A percentile compares a stretch with the other conserved stretches of the same genome.
These are phyloP conservation scores for Bacidia rubella DNA, from an alignment of 495 filamentous ascomycete genomes.

Conservation along the genomic window DNA sequence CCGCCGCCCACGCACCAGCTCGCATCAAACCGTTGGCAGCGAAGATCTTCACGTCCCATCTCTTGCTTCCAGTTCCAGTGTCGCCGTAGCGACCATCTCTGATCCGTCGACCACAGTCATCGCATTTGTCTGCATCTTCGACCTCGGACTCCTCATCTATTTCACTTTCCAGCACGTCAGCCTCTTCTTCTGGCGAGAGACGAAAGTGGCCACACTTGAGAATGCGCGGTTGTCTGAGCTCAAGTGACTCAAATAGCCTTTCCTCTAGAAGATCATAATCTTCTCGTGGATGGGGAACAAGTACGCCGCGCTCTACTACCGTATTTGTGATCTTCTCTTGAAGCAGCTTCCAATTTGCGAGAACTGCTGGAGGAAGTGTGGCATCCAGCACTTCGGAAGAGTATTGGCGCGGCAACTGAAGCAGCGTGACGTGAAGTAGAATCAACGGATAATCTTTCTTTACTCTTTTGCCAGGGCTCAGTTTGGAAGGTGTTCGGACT, in stretches of 20 bases:
- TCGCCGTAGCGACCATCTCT: constrained; percentile 18
- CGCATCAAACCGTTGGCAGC: constrained; percentile 90
- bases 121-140: constrained; percentile 31
- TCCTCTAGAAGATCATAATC: constrained; percentile 90
- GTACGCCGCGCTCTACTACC: constrained; percentile 67
- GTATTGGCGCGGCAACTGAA: constrained; percentile 59
- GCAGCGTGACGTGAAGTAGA: constrained; percentile 72
- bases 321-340: constrained; percentile 65
- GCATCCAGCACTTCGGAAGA: constrained; percentile 46
- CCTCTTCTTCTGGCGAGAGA: constrained; percentile 28
- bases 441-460: constrained; percentile 67
- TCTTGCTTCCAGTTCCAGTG: constrained; percentile 27
- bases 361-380: constrained; percentile 43
- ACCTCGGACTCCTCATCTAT: constrained; percentile 27
- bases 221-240: constrained; percentile 57
- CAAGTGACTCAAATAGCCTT: constrained; percentile 73
- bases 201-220: constrained; percentile 66
- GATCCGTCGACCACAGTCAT: constrained; percentile 20
- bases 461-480: constrained; percentile 24
- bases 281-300: constrained; percentile 79
- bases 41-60: constrained; percentile 80
- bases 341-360: constrained; percentile 60
- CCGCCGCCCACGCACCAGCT: constrained; percentile 81
- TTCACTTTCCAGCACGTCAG: constrained; percentile 20
- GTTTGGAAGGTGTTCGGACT: constrained; percentile 14